Conservation (phyloP, 2,329 filamentous ascomycete species). For the Chrysoporthe puriensis region DNA sequence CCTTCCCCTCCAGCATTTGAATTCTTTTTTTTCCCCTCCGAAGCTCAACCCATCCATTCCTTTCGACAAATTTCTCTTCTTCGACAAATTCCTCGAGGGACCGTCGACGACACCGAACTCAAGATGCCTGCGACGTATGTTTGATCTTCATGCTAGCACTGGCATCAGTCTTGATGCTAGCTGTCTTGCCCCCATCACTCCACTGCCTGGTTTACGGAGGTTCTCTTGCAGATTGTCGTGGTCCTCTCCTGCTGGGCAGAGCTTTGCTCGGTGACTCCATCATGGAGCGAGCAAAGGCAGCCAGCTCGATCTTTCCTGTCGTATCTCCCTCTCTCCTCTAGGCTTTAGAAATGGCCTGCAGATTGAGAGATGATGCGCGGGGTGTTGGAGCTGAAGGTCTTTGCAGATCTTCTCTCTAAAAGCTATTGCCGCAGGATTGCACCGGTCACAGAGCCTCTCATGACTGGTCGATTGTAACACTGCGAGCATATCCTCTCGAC, state of each 20-base stretch:
- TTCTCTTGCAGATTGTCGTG: slow-evolving; percentile 73
- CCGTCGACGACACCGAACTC: slow-evolving; percentile 38
- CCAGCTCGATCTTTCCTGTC: slow-evolving; percentile 80
- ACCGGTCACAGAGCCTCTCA: slow-evolving; percentile 23
- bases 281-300: slow-evolving; percentile 46
- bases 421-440: slow-evolving; percentile 64
- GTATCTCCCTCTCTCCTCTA: slow-evolving; percentile 60
- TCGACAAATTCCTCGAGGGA: slow-evolving; percentile 6
- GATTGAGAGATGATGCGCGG: slow-evolving; percentile 63
- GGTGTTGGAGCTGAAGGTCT: slow-evolving; percentile 79
- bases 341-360: slow-evolving; percentile 51
- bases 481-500: slow-evolving; percentile 56
- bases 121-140: slow-evolving; percentile 34
- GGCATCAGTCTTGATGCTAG: slow-evolving; percentile 23
- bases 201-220: slow-evolving; percentile 52
- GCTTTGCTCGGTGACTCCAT: slow-evolving; percentile 36
- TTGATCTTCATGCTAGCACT: slow-evolving; percentile 33
- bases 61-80: slow-evolving; percentile 5
- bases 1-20: slow-evolving; percentile 9
- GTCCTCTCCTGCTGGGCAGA: slow-evolving; percentile 76
- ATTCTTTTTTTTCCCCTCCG: slow-evolving; percentile 24
- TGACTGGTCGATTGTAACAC: slow-evolving; percentile 18
- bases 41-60: slow-evolving; percentile 35
- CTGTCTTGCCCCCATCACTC: slow-evolving; percentile 3
- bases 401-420: slow-evolving; percentile 70